These are phyloP conservation scores for Hypholoma fasciculare DNA, from an alignment of 768 basidiomycete species.

Conservation along the genomic window DNA sequence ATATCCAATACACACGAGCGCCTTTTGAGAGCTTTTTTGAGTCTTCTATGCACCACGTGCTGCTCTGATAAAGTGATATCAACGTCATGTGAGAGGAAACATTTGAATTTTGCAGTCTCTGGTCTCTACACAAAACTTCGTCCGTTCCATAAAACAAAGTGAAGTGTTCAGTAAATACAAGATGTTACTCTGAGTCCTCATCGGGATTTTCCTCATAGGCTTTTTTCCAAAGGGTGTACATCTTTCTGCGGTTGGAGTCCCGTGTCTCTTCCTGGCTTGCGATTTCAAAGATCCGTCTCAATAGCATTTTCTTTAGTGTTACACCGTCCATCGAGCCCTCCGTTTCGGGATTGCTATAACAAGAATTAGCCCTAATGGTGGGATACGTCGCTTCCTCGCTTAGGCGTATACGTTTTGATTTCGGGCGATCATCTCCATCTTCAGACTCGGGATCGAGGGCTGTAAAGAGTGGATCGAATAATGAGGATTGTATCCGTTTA, in stretches of 20 bases:
- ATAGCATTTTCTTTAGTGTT: constrained; percentile 52
- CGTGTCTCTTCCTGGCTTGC: constrained; percentile 75
- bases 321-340: constrained; percentile 36
- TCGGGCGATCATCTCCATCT: constrained; percentile 40
- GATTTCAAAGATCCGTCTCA: constrained; percentile 67
- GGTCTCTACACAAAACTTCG: no score
- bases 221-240: constrained; percentile 82
- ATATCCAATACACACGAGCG: no score
- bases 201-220: constrained; percentile 43
- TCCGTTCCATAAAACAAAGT: no score
- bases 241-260: constrained; percentile 77
- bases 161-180: neutral
- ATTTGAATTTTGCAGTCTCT: no score
- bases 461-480: constrained; percentile 70
- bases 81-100: no score
- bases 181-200: constrained; percentile 21
- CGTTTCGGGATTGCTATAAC: constrained; percentile 37
- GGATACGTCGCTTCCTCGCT: constrained; percentile 34
- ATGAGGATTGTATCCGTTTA: constrained; percentile 65
- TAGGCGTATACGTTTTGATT: constrained; percentile 47
- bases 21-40: no score
- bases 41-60: no score
- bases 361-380: constrained; percentile 54
- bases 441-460: constrained; percentile 42
- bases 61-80: no score